Evolutionary conservation across 805 yeast genomes (phyloP).

Genomic region (Yarrowia sp.): DNA sequence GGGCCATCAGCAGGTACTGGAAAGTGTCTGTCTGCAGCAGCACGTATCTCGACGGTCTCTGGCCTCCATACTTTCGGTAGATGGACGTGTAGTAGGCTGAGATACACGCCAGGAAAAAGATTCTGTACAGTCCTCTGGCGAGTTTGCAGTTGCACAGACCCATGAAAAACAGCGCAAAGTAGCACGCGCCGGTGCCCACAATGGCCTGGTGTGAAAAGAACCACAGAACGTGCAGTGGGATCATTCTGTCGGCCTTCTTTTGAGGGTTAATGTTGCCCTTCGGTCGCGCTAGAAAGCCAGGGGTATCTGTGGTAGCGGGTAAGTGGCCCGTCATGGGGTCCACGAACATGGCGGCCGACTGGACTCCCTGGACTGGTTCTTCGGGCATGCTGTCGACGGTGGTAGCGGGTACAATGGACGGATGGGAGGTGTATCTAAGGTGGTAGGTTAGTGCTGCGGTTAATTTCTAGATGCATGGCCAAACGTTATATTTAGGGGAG

Average conservation of each 20-base stretch:
- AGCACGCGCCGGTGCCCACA: slow-evolving; percentile 18
- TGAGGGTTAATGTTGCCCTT: slow-evolving; percentile 14
- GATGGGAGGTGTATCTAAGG: slow-evolving; percentile 5
- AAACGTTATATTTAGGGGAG: slow-evolving; percentile 13
- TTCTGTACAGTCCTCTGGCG: slow-evolving; percentile 54
- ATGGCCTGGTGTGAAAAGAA: slow-evolving; percentile 34
- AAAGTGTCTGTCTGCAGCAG: slow-evolving; percentile 35
- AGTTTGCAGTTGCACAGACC: slow-evolving; percentile 23
- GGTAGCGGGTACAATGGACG: not conserved
- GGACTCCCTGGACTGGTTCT: slow-evolving; percentile 1
- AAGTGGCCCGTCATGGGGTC: slow-evolving; percentile 37
- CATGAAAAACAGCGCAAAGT: slow-evolving; percentile 9
- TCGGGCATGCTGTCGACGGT: slow-evolving; percentile 23
- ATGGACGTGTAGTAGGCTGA: slow-evolving; percentile 34
- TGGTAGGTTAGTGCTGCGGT: slow-evolving; percentile 33
- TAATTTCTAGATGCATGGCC: slow-evolving; percentile 24
- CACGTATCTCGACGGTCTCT: slow-evolving; percentile 30
- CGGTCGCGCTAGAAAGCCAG: slow-evolving; percentile 2
- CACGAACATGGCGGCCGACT: slow-evolving; percentile 35
- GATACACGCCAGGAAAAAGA: slow-evolving; percentile 60
- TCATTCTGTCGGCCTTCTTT: slow-evolving; percentile 22
- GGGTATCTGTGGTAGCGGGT: slow-evolving; percentile 31
- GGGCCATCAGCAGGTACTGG: slow-evolving; percentile 29
- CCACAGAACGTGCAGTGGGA: slow-evolving; percentile 33
- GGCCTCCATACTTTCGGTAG: slow-evolving; percentile 37